Conservation (phyloP, 768 basidiomycete genomes). For the Russula compacta region DNA sequence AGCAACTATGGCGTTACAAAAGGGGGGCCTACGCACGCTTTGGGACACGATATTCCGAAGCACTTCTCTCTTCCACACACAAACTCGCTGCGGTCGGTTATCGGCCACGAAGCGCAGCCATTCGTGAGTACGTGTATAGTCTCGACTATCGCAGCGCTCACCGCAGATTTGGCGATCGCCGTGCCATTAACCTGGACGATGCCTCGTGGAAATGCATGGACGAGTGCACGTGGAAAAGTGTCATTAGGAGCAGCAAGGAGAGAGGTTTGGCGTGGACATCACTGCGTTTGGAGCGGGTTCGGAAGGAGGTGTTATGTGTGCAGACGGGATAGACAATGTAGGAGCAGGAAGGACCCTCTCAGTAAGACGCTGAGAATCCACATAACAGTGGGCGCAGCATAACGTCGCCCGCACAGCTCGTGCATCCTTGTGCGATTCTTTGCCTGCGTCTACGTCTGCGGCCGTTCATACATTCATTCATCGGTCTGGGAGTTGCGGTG, state of each 20-base stretch:
- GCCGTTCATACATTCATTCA: no score
- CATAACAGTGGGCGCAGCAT: no score
- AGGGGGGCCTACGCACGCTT: no score
- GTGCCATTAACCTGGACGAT: slow-evolving; percentile 33
- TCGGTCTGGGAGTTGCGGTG: no score
- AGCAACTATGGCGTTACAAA: no score
- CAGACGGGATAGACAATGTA: neutral
- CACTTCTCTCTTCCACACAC: slow-evolving; percentile 48
- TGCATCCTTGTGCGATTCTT: no score
- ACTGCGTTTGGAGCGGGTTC: neutral
- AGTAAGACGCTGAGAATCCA: no score
- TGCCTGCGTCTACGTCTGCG: no score
- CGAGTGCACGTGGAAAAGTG: slow-evolving; percentile 8
- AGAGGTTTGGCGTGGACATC: neutral
- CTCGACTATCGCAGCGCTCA: slow-evolving; percentile 13
- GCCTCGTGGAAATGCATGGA: slow-evolving; percentile 55
- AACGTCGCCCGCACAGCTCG: no score
- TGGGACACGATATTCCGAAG: slow-evolving; percentile 25
- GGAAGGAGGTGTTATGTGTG: neutral
- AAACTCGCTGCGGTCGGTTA: slow-evolving; percentile 29
- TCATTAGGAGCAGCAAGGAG: no score
- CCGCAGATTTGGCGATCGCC: slow-evolving; percentile 1
- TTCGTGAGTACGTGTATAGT: slow-evolving; percentile 13
- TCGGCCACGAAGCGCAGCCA: slow-evolving; percentile 4
- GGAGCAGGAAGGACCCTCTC: no score